These are phyloP conservation scores for Fusarium chuoi DNA, from an alignment of 2,329 filamentous ascomycete genomes.

Conservation along the genomic window DNA sequence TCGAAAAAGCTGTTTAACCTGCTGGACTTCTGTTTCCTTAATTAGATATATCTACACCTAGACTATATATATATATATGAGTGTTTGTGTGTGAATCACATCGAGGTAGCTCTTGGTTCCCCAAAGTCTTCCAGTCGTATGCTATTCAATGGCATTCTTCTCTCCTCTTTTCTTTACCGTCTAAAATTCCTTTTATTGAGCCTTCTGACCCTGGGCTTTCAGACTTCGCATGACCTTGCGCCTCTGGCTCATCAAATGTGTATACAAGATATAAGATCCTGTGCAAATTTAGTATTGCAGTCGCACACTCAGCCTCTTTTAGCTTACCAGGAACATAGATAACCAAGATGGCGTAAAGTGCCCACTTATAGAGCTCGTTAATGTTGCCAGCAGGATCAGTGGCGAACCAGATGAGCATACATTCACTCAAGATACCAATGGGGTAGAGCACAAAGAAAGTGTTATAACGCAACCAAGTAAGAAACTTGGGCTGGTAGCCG, in stretches of 20 bases:
- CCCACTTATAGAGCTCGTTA: slow-evolving; percentile 63
- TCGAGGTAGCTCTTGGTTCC: neutral
- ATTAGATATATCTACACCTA: slow-evolving; percentile 2
- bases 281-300: neutral
- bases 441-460: slow-evolving; percentile 95
- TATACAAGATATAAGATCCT: slow-evolving; percentile 86
- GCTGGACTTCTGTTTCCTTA: neutral
- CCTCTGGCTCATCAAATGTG: slow-evolving; percentile 94
- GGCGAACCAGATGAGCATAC: slow-evolving; percentile 78
- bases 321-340: slow-evolving; percentile 83
- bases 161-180: neutral
- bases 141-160: neutral
- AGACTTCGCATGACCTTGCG: slow-evolving; percentile 78
- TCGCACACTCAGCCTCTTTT: neutral
- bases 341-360: slow-evolving; percentile 72
- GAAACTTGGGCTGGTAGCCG: slow-evolving; percentile 68
- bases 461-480: slow-evolving; percentile 90
- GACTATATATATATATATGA: neutral
- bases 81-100: neutral
- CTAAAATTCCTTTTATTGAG: slow-evolving; percentile 34
- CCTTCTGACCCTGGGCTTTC: slow-evolving; percentile 59
- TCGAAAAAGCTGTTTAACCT: neutral
- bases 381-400: slow-evolving; percentile 65
- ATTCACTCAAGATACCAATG: slow-evolving; percentile 89
- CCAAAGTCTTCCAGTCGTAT: neutral